Base-by-base conservation (phyloP, 345 rosid species). In the Gossypium raimondii region DNA sequence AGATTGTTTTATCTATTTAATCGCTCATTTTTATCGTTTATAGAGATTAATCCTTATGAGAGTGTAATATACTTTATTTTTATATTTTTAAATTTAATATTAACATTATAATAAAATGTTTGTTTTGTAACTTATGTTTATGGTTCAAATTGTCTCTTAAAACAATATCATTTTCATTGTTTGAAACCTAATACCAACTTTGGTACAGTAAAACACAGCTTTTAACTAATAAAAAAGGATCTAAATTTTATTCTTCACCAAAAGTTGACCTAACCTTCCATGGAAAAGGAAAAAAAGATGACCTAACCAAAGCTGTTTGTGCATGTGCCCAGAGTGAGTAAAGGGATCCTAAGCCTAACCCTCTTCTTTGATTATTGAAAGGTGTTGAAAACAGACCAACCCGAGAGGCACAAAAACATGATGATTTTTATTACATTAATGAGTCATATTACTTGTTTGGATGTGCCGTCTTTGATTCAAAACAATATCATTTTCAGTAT, bases 321-420 rank as follows among this genome's bases (percentile, higher is more conserved):
- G 8, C 72, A 24, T 68, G 72, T 48, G 57, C 57, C 43, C 43
- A 48, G 50, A 48, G 57, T 13, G 57, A 11, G 43, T 25, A 48
- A 68, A 48, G 53, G 72, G 72, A 68, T 68, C 72, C 72, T 68
- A 68, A 34, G 72, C 72, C 14, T 45, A 67, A 47, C 18, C 41
- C 20, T 53, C 8, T n/a, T 4, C 11, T 53, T n/a, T 53, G 58
- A 53, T 7, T 7, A 53, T 53, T 53, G 9, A 20, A 2, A 57
- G 3, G 13, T 9, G 29, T 57, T 20, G 41, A 34, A 34, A 7
- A 34, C 41, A 34, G 41, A 34, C 41, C 41, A 34, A 34, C 7
- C 7, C 41, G 41, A 34, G 41, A 34, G 41, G 41, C 41, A 34
- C 7, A 53, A 53, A 53, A 53, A n/a, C 58, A 53, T 53, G 9